Base-by-base conservation (phyloP, 495 filamentous ascomycete species). In the Hyaloscypha hepaticicola region DNA sequence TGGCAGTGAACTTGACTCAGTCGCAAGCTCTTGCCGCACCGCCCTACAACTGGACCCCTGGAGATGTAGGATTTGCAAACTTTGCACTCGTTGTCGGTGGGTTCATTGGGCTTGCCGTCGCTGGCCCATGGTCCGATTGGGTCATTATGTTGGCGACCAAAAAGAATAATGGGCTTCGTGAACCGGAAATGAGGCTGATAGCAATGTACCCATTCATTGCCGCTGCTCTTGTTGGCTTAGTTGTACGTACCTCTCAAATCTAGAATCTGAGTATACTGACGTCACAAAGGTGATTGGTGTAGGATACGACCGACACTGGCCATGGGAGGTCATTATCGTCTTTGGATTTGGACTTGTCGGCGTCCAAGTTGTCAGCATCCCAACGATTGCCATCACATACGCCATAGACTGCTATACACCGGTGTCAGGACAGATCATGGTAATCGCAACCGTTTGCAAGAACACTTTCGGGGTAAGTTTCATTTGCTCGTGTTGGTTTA, bases 331-430 rank as follows among this genome's bases (percentile, higher is more conserved):
- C 14, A 66, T 81, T 55, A 76, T 82, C 19, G 77, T 83, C 51
- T 67, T 82, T 64, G 80, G 69, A 11, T 68, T 73, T 78, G 16
- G 80, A 78, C 63, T 77, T 75, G 5, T 80, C 79, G 68, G 79
- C 69, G 11, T 83, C 77, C 25, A 84, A 78, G 83, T 86, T 29
- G 77, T 84, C 8, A 81, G 83, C 0, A 72, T 89, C 11, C 85
- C 86, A 70, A 72, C 21, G 45, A 76, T 84, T 21, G 74, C 74
- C 8, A 75, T 74, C 56, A 74, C 78, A 2, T 85, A 85, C 65
- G 82, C 82, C 3, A 82, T 90, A 28, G 87, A 90, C 67, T 83
- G 78, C 58, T 89, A 91, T 73, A 87, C 85, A 64, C 81, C 80
- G 28, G 77, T 87, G 48, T 76, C 85, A 0, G 83, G 83, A 16